Base-by-base conservation (phyloP, 768 basidiomycete species). In the Cystofilobasidium capitatum region DNA sequence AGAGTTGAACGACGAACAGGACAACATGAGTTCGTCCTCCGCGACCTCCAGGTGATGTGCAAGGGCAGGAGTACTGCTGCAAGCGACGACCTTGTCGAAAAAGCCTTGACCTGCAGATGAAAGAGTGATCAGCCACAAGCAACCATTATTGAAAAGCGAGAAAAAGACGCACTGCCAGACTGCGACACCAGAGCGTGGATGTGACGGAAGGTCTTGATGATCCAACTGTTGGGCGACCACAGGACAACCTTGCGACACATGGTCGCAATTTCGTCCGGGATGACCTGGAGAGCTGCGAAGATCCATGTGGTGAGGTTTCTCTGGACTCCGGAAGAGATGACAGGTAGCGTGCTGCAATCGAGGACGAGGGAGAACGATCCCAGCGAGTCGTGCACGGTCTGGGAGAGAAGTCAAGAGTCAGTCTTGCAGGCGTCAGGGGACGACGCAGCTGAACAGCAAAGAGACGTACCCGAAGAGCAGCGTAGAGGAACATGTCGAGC, bases 291-390 rank as follows among this genome's bases (percentile, higher is more conserved):
- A 6, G 51, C 51, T 10, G 51, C 51, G 17, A 55, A 55, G 26
- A 55, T 29, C 51, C 51, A 55, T 26, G 13, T 33, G 5, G 29
- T 20, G 31, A 55, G 51, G 31, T 55, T 55, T 5, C 14, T 31
- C 13, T 55, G 51, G 29, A 31, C 20, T 2, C 29, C 51, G 29
- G 51, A 55, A 5, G 51, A 55, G 3, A 31, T 55, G 3, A 20
- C 51, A 2, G 51, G 29, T 2, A 55, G 51, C 17, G 51, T 33
- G 51, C 29, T 59, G 55, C 65, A 66, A 36, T 66, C 65, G 47
- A 66, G 37, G 20, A 66, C 47, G 37, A 66, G 42, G 16, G 24
- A 33, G 58, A 45, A 66, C 20, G 35, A n/a, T 5, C 35, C 22
- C 12, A 35, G n/a, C 58, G 58, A 20, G 58, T 60, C 58, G 31